Base-by-base conservation (phyloP, 495 filamentous ascomycete species). In the Lophium mytilinum region DNA sequence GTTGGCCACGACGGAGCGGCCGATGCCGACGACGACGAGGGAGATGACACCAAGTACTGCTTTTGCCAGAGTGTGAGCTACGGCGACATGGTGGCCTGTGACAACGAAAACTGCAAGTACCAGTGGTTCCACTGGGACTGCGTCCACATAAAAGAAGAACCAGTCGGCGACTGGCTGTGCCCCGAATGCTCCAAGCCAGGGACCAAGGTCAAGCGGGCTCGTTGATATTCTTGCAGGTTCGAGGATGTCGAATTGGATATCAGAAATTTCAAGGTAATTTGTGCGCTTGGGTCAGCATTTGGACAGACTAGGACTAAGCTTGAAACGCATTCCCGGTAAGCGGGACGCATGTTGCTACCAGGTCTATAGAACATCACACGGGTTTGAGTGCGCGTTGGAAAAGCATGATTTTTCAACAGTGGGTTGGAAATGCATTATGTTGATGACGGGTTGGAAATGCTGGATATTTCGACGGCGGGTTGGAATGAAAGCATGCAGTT, bases 91-190 rank as follows among this genome's bases (percentile, higher is more conserved):
- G 92, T 98, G 34, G 93, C 90, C 3, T 98, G 93, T 72, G 93
- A 98, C 73, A 96, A 97, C 62, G 85, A 89, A 43, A 78, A 85
- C 54, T 98, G 93, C 74, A 83, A 86, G 21, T 93, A 83, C 69
- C 92, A 97, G 73, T 98, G 93, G 93, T 98, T 98, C 72, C 93
- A 98, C 75, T 97, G 91, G 90, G 84, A 78, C 59, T 98, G 93
- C 68, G 91, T 97, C 50, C 88, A 89, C 1, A 75, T 98, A 60
- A 92, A 85, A 60, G 82, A 83, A 55, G 92, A 97, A 71, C 93
- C 93, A 3, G 82, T 82, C 50, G 93, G 92, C 18, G 90, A 83
- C 45, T 98, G 93, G 93, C 92, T 87, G 67, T 98, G 93, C 72
- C 86, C 87, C 37, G 78, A 84, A 54, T 98, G 93, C 68, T 82